phyloP scores from a whole-genome alignment of 805 yeast genomes.

The Candida koratica region DNA sequence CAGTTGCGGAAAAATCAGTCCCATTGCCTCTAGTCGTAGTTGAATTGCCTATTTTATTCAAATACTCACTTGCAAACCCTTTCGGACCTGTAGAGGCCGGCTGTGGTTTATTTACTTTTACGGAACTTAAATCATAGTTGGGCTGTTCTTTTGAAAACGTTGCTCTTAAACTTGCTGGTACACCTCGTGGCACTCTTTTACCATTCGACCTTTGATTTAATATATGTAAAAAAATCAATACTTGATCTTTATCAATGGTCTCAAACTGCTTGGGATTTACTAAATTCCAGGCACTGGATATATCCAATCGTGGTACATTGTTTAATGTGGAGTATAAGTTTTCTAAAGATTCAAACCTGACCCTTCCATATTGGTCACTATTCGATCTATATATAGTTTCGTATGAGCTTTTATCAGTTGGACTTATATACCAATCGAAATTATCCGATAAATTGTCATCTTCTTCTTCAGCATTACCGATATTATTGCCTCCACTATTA shows the following conservation, averaged over 20 bases:
- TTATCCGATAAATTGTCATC: conserved; percentile 57
- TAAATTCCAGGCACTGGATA: conserved; percentile 89
- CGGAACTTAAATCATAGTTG: conserved; percentile 54
- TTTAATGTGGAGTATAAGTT: conserved; percentile 65
- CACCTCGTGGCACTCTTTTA: conserved; percentile 82
- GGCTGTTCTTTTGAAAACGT: conserved; percentile 85
- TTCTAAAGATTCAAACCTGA: conserved; percentile 66
- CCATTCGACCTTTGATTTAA: conserved; percentile 85
- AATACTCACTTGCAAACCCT: conserved; percentile 52
- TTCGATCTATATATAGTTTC: conserved; percentile 72
- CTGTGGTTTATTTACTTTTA: conserved; percentile 26
- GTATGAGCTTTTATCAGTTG: conserved; percentile 74
- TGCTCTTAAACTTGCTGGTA: conserved; percentile 89
- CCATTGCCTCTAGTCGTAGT: conserved; percentile 39
- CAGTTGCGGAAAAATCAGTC: conserved; percentile 67
- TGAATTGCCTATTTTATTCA: conserved; percentile 54
- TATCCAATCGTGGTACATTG: conserved; percentile 78
- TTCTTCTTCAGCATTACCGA: conserved; percentile 49
- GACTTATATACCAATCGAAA: conserved; percentile 96
- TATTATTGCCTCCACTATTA: conserved; percentile 19
- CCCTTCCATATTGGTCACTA: conserved; percentile 75
- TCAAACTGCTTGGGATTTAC: conserved; percentile 87
- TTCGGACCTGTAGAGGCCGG: conserved; percentile 16
- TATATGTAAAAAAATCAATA: conserved; percentile 83
- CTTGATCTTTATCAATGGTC: conserved; percentile 91